Conservation (phyloP, 1,139 yeast species). For the Candida sp. region DNA sequence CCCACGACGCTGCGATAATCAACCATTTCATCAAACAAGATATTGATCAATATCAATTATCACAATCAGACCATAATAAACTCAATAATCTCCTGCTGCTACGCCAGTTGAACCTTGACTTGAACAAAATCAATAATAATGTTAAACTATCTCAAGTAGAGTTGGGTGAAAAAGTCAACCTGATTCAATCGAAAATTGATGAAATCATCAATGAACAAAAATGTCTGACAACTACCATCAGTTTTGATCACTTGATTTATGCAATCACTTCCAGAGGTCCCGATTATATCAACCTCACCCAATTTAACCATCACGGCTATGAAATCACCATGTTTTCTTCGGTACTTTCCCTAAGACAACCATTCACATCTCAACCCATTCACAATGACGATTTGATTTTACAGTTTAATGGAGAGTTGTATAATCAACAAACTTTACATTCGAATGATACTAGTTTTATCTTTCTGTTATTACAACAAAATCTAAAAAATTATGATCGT, state of each 20-base stretch:
- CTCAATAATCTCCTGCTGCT: conserved; percentile 21
- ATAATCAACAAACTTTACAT: conserved; percentile 49
- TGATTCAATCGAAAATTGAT: conserved; percentile 14
- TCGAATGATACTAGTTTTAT: conserved; percentile 34
- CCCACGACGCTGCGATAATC: conserved; percentile 13
- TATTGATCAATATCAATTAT: conserved; percentile 12
- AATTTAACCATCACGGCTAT: conserved; percentile 9
- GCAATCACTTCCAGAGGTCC: conserved; percentile 54
- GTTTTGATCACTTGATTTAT: conserved; percentile 35
- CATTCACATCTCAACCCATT: conserved; percentile 73
- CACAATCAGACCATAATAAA: conserved; percentile 21
- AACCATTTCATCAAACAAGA: conserved; percentile 14
- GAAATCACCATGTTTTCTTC: conserved; percentile 52
- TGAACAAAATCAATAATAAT: conserved; percentile 25
- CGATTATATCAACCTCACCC: conserved; percentile 28
- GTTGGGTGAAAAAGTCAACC: conserved; percentile 11
- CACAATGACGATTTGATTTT: conserved; percentile 24
- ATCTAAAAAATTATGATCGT: conserved; percentile 9
- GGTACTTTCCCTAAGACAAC: conserved; percentile 74
- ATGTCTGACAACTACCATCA: conserved; percentile 1
- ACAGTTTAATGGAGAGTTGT: conserved; percentile 90
- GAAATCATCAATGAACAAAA: conserved; percentile 4
- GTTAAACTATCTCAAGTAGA: conserved; percentile 17
- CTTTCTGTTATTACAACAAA: conserved; percentile 15
- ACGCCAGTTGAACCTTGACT: conserved; percentile 17